Evolutionary conservation across 306 rosid species (phyloP), one percentile per base, ranked within the genome.

Genomic region (Hippophae gyantsensis): DNA sequence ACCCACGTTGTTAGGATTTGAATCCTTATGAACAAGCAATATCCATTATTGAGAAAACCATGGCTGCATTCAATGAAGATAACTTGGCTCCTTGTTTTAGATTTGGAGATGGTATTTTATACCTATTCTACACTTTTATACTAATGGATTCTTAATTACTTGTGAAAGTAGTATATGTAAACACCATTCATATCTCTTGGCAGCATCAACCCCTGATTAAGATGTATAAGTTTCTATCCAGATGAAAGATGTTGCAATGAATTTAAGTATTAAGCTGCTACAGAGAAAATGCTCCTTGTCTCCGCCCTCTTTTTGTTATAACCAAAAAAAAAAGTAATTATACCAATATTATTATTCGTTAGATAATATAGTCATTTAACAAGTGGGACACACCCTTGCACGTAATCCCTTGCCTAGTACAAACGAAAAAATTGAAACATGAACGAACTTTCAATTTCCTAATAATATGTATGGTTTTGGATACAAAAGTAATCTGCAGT

Each of bases 1-100:
- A 18, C 23, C 1, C 23, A 18, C 23, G 23, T 18, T 18, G 1
- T 18, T 18, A 18, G 23, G 23, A 18, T 18, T 81, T 59, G 43
- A 90, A 90, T 71, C 97, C 97, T n/a, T 90, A 90, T 60, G 89
- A 90, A 67, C 95, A 81, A 57, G 95, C 97, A 54, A 87, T 90
- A 76, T 77, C 97, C 68, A 87, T 90, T 50, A 78, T 90, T 74
- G 97, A 95, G 55, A 90, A 85, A 69, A 90, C 97, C 52, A 58
- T 90, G 80, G 83, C 94, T 25, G 80, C 79, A 43, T 90, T 90
- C 52, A 95, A 90, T 44, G 97, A 90, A 70, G 97, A 90, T 74
- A 90, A 87, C 76, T 65, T 84, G 70, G 87, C 87, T 72, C 97
- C 97, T 61, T 90, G 97, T 78, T 87, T 73, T 67, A 95, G 97